A percentile compares a stretch with the other conserved stretches of the same genome.
phyloP scores from a whole-genome alignment of 345 rosid species.

The Pugionium dolabratum region DNA sequence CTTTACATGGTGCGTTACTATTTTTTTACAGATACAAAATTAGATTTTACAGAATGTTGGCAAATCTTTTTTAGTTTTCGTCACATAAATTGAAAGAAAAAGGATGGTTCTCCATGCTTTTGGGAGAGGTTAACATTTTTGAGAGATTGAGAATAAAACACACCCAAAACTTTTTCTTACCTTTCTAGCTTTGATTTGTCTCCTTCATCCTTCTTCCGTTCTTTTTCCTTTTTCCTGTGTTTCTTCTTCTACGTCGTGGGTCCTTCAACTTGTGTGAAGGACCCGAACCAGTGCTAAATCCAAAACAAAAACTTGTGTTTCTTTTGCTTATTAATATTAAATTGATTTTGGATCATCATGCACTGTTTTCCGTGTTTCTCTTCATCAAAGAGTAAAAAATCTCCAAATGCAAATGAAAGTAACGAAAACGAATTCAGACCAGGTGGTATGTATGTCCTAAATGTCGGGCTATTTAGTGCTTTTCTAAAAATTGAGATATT shows the following conservation, averaged over 20 bases:
- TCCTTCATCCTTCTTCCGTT: conserved; percentile 14
- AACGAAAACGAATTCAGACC: conserved; percentile 7
- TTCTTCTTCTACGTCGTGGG: conserved; percentile 39
- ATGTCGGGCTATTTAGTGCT: no score
- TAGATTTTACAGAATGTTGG: conserved; percentile 16
- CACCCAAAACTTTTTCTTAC: no score
- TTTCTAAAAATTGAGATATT: no score
- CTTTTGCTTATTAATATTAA: background rate
- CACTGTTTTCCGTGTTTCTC: conserved; percentile 75
- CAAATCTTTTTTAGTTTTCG: no score
- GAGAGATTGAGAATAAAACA: background rate
- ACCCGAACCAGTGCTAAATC: conserved; percentile 37
- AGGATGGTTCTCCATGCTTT: conserved; percentile 37
- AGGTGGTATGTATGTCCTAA: conserved; percentile 26
- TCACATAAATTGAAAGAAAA: background rate
- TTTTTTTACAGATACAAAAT: conserved; percentile 4
- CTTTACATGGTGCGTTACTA: background rate
- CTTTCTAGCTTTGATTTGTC: conserved; percentile 2
- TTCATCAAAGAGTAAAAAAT: conserved; percentile 41
- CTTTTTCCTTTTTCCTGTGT: conserved; percentile 16
- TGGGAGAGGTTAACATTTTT: conserved; percentile 1
- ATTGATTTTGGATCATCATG: conserved; percentile 44
- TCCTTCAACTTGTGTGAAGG: conserved; percentile 57
- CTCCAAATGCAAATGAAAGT: conserved; percentile 28
- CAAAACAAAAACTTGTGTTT: background rate